Base-by-base conservation (phyloP, 371 early-diverging fungal species). In the Mortierella sp. region DNA sequence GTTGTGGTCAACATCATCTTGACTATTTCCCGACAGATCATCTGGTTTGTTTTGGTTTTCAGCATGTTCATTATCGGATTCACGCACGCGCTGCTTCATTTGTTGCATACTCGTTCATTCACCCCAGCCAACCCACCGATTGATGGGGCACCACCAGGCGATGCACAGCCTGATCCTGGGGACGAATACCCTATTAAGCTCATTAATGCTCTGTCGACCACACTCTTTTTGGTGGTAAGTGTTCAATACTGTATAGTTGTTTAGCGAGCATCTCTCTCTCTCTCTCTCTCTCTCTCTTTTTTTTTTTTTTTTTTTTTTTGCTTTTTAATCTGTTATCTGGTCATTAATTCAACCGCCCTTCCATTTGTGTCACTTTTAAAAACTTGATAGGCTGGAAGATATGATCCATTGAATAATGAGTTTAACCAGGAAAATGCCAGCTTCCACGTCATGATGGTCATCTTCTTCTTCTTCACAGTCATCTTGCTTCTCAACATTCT, bases 401-500 rank as follows among this genome's bases (percentile, higher is more conserved):
- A 66, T 28, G 80, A 79, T 43, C 70, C 73, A 9, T 47, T 79
- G 0, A 18, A 52, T 1, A 11, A 19, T 1, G 44, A 64, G 3
- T 57, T 79, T 18, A 44, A 57, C 0, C 44, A 57, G 0, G 30
- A 26, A 0, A 25, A 48, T 0, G 23, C 21, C 16, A 66, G 80
- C 44, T 79, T 79, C 67, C 73, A 70, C 50, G 12, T 73, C 23
- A 79, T 79, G 80, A 79, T 79, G 80, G 60, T 72, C 29, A 51
- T 79, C 48, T 79, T 70, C 64, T 72, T 69, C 73, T 73, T 79
- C 57, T 73, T 79, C 70, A 73, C 80, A n/a, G 66, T 70, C 45
- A 69, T 79, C 19, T 23, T 79, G 23, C 64, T 73, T 15, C 63
- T 80, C 16, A 80, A 72, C 29, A 64, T 73, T 51, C 68, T 74